Evolutionary conservation across 176 grass and related monocot genomes (phyloP).

Genomic region (barley (Hordeum vulgare)): MorexV3_pseudomolecules_assembly NC_058519.1:147514021-147514520

Average conservation of each 20-base stretch:
- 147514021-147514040: too few relatives aligned
- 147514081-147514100: too few relatives aligned
- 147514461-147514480: neutral
- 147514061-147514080: too few relatives aligned
- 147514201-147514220: neutral
- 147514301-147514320: neutral
- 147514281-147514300: neutral
- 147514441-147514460: constrained; percentile 9
- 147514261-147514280: neutral
- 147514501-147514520: constrained; percentile 26
- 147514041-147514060: too few relatives aligned
- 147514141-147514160: too few relatives aligned
- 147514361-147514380: neutral
- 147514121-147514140: too few relatives aligned
- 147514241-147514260: too few relatives aligned
- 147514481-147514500: neutral
- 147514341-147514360: neutral
- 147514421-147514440: neutral
- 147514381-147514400: too few relatives aligned
- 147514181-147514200: neutral
- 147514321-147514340: neutral
- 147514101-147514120: too few relatives aligned
- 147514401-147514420: constrained; percentile 5
- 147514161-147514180: too few relatives aligned
- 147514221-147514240: neutral